Conservation (phyloP, 2,329 filamentous ascomycete species). For the Aspergillus sp. region DNA sequence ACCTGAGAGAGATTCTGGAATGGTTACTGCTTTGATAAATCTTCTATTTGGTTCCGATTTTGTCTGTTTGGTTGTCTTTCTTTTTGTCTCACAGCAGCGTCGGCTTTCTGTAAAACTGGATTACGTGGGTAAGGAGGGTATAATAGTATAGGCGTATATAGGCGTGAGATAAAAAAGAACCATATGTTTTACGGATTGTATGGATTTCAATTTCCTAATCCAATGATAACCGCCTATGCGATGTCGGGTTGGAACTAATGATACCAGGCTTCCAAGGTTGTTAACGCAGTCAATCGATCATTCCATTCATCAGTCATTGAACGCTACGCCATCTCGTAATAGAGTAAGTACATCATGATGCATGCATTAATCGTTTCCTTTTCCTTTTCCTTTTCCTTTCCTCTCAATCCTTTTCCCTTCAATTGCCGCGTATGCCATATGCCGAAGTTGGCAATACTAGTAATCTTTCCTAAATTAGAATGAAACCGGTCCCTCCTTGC, state of each 20-base stretch:
- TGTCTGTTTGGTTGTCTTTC: neutral
- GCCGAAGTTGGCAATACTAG: neutral
- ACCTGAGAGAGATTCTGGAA: neutral
- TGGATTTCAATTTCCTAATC: no score
- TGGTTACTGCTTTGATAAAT: neutral
- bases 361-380: neutral
- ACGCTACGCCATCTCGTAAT: neutral
- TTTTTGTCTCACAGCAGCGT: neutral
- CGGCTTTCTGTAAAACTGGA: neutral
- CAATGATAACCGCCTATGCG: no score
- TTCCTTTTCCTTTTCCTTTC: neutral
- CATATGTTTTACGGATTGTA: neutral
- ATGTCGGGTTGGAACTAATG: neutral
- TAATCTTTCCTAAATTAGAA: neutral
- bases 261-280: neutral
- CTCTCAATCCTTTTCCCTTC: no score
- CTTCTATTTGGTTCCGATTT: neutral
- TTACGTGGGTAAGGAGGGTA: neutral
- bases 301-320: constrained; percentile 20
- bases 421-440: neutral
- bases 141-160: neutral
- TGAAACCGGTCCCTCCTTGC: neutral
- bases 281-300: neutral
- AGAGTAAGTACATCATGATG: constrained; percentile 1
- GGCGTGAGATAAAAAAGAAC: neutral